Evolutionary conservation across 768 basidiomycete genomes (phyloP).

Genomic region (Trametes coccinea): DNA sequence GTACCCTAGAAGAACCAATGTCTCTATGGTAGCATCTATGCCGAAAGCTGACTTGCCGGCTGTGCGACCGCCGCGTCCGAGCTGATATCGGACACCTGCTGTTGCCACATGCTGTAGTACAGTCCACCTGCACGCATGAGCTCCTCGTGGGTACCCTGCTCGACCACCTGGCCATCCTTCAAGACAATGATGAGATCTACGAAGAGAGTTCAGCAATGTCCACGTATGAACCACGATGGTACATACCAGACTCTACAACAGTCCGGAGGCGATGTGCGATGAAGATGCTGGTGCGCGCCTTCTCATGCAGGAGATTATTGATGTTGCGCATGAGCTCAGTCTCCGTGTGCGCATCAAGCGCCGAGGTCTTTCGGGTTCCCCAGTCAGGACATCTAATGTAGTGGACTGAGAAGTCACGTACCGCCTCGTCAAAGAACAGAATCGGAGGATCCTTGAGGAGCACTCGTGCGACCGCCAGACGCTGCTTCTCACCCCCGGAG

Average conservation of each 20-base stretch:
- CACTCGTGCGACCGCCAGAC: constrained; percentile 90
- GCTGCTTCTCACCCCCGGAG: constrained; percentile 97
- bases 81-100: constrained; percentile 51
- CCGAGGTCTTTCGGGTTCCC: constrained; percentile 69
- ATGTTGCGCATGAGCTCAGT: constrained; percentile 94
- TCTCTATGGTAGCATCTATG: background rate
- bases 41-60: background rate
- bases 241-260: constrained; percentile 80
- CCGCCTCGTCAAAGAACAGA: constrained; percentile 97
- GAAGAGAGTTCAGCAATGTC: constrained; percentile 3
- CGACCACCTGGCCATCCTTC: constrained; percentile 85
- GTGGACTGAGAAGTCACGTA: constrained; percentile 43
- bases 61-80: constrained; percentile 10
- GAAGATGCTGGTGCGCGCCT: constrained; percentile 89
- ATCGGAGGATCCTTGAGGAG: constrained; percentile 94
- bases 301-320: constrained; percentile 72
- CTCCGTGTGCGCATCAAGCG: constrained; percentile 94
- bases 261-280: constrained; percentile 93
- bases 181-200: constrained; percentile 92
- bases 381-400: background rate
- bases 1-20: background rate
- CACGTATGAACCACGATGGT: background rate
- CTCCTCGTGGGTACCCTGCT: constrained; percentile 92
- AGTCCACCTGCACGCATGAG: constrained; percentile 69
- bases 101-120: constrained; percentile 81